Base-by-base conservation (phyloP, 805 yeast species). In the Pichia insulana region DNA sequence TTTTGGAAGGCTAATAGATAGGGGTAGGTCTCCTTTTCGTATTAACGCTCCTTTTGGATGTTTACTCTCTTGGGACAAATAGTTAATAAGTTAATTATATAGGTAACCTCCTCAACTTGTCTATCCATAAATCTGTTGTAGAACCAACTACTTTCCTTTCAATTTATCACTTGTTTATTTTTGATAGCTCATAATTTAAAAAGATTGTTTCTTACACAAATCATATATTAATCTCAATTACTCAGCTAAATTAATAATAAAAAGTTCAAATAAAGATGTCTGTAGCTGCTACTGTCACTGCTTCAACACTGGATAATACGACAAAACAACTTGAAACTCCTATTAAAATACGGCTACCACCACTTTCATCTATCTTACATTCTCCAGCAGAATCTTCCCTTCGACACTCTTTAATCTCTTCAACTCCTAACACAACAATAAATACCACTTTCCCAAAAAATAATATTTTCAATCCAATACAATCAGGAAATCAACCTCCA, bases 381-480 rank as follows among this genome's bases (percentile, higher is more conserved):
- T 40, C 43, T 12, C 39, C 43, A 18, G 39, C 43, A 9, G 43
- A 40, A 26, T 34, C 38, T 7, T 40, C 43, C 13, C 35, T 40
- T 4, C n/a, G 39, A 13, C 20, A 35, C 30, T 40, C 43, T 10
- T 22, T 40, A 5, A 20, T 18, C 3, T 34, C 34, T 9, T 34
- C 38, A 11, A 34, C 38, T 12, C 31, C 42, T 17, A 35, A 19
- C 35, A 32, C 22, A 32, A 16, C 17, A 11, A 19, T 11, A 11
- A 12, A 16, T 7, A 15, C 37, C 4, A 8, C 37, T 6, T 26
- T 18, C 11, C 15, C 37, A 11, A 12, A 16, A 9, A 7, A 16
- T 28, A 35, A 12, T 12, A 20, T n/a, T 25, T 18, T 26, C 37
- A 26, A 26, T n/a, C 8, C 22, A 10, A 8, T 22, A 22, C 25